Conservation (phyloP, 2,329 filamentous ascomycete genomes). For the Stenocarpella maydis region DNA sequence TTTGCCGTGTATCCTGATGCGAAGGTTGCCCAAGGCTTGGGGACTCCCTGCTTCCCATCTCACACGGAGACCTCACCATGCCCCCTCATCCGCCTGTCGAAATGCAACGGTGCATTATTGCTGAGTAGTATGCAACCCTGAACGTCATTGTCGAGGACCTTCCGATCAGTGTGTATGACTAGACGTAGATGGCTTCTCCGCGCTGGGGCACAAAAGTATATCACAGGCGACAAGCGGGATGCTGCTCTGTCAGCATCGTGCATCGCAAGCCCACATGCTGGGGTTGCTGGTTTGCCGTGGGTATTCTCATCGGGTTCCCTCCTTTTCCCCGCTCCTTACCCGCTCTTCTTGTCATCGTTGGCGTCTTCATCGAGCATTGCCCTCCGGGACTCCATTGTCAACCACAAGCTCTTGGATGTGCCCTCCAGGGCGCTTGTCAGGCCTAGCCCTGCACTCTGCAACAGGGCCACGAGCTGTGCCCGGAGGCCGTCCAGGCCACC, state of each 20-base stretch:
- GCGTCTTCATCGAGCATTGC: conserved; percentile 72
- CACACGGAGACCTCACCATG: not conserved
- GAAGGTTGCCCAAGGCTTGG: not conserved
- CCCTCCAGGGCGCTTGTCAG: conserved; percentile 83
- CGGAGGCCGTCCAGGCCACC: conserved; percentile 83
- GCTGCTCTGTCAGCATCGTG: not conserved
- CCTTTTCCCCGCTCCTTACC: conserved; percentile 33
- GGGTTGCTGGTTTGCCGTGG: not conserved
- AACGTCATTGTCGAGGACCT: too few relatives aligned
- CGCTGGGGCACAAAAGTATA: not conserved
- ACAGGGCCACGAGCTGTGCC: conserved; percentile 79
- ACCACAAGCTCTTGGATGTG: conserved; percentile 81
- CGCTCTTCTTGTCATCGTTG: conserved; percentile 41
- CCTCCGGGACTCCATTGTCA: conserved; percentile 85
- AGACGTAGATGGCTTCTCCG: not conserved
- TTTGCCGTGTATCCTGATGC: not conserved
- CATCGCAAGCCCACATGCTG: not conserved
- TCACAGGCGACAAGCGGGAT: not conserved
- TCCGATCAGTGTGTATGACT: not conserved
- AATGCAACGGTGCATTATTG: not conserved
- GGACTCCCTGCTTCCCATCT: not conserved
- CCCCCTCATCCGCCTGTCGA: not conserved
- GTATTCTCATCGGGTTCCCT: not conserved
- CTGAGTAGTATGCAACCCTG: not conserved
- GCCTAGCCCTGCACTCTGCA: conserved; percentile 81